phyloP scores from a whole-genome alignment of 225 moss, liverwort and hornwort species.

The Climacium dendroides region DNA sequence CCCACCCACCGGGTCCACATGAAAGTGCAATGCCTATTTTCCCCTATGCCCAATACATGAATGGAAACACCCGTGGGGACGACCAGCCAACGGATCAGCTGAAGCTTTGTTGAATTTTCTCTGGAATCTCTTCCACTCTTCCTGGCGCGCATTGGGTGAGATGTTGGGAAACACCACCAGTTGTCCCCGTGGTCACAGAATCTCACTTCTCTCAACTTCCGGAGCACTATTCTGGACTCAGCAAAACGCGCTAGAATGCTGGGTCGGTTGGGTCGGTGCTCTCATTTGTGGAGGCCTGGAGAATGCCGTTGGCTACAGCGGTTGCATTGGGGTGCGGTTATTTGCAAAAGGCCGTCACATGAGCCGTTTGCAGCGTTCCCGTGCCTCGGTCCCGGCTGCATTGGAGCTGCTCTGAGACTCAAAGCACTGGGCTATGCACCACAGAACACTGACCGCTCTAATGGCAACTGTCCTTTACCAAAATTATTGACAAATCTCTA shows the following conservation, averaged over 20 bases:
- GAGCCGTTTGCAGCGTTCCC: accelerated
- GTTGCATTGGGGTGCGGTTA: accelerated
- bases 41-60: no score
- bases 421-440: background rate
- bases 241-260: background rate
- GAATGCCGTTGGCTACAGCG: accelerated
- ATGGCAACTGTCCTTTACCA: background rate
- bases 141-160: accelerated
- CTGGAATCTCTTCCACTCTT: no score
- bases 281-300: background rate
- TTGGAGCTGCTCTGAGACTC: background rate
- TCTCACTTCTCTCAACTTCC: no score
- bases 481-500: background rate
- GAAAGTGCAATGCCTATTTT: no score
- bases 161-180: no score
- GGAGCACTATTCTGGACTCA: no score
- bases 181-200: no score
- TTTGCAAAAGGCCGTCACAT: accelerated
- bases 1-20: no score
- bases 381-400: accelerated
- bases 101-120: no score
- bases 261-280: accelerated
- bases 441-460: background rate
- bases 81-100: no score
- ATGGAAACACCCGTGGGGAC: no score